Evolutionary conservation across 305 asterid species (phyloP).

Genomic region (Fraxinus paxiana): DNA sequence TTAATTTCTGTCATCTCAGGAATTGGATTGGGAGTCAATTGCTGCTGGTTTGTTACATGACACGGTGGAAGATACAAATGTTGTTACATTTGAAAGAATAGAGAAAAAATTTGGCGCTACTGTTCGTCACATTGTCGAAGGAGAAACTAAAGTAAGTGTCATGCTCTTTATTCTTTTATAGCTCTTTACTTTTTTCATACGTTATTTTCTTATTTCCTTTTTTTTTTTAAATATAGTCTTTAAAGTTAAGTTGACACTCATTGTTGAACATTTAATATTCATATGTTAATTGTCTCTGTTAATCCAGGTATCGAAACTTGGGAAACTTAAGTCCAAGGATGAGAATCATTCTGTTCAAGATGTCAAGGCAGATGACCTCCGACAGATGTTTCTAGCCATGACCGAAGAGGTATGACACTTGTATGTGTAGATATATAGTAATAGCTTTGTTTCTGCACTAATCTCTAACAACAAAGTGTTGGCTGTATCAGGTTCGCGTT

Average conservation of each 20-base stretch:
- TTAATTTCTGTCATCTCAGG: slow-evolving; percentile 42
- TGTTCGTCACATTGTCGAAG: slow-evolving; percentile 88
- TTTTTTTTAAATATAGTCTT: slow-evolving; percentile 1
- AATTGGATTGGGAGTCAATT: slow-evolving; percentile 89
- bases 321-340: slow-evolving; percentile 79
- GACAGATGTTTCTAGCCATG: slow-evolving; percentile 96
- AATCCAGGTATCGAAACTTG: slow-evolving; percentile 84
- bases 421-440: background rate
- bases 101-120: slow-evolving; percentile 73
- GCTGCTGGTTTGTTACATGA: slow-evolving; percentile 96
- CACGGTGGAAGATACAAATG: slow-evolving; percentile 83
- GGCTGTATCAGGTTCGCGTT: slow-evolving; percentile 73
- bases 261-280: slow-evolving; percentile 17
- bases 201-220: background rate
- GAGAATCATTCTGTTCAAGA: slow-evolving; percentile 77
- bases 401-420: slow-evolving; percentile 64
- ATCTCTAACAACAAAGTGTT: slow-evolving; percentile 19
- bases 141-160: slow-evolving; percentile 78
- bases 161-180: background rate
- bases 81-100: slow-evolving; percentile 79
- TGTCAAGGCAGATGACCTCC: slow-evolving; percentile 94
- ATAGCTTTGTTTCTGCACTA: slow-evolving; percentile 12
- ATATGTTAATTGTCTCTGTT: slow-evolving; percentile 7
- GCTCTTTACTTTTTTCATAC: background rate
- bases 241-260: slow-evolving; percentile 8